Evolutionary conservation across 2,329 filamentous ascomycete genomes (phyloP).

Genomic region (Talaromyces albobiverticillius): DNA sequence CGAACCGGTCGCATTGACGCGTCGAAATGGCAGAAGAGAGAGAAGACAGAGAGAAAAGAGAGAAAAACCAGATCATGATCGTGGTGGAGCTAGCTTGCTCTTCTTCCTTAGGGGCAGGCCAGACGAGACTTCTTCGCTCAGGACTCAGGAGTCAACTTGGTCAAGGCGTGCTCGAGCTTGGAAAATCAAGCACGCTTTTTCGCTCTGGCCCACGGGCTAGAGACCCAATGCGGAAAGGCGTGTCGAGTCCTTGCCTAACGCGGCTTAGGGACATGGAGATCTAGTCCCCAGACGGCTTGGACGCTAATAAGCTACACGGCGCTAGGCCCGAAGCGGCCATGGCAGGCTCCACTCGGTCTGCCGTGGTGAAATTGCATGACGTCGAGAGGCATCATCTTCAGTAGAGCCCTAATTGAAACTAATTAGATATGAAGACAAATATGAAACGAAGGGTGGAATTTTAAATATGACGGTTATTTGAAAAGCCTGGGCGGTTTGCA

Average conservation of each 20-base stretch:
- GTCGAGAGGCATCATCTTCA: too few species aligned
- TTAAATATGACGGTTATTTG: too few species aligned
- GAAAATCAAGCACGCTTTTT: neutral
- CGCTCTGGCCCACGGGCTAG: neutral
- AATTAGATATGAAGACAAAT: too few species aligned
- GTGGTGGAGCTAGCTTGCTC: neutral
- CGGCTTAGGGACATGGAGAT: neutral
- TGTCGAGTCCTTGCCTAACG: neutral
- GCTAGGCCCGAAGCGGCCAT: neutral
- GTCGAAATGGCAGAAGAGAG: conserved; percentile 2
- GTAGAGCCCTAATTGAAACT: neutral
- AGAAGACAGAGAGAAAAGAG: neutral
- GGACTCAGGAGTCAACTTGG: too few species aligned
- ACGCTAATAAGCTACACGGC: neutral
- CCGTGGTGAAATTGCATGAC: conserved; percentile 7
- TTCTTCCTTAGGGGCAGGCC: neutral
- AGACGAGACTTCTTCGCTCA: too few species aligned
- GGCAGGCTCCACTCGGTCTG: too few species aligned
- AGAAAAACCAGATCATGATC: neutral
- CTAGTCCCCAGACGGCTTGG: neutral
- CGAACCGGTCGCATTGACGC: conserved; percentile 8
- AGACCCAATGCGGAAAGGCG: neutral
- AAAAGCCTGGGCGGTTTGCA: too few species aligned
- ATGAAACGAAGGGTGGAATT: too few species aligned
- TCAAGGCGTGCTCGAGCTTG: neutral